phyloP scores from a whole-genome alignment of 176 grass and related monocot species.

The Juncus effusus region DNA sequence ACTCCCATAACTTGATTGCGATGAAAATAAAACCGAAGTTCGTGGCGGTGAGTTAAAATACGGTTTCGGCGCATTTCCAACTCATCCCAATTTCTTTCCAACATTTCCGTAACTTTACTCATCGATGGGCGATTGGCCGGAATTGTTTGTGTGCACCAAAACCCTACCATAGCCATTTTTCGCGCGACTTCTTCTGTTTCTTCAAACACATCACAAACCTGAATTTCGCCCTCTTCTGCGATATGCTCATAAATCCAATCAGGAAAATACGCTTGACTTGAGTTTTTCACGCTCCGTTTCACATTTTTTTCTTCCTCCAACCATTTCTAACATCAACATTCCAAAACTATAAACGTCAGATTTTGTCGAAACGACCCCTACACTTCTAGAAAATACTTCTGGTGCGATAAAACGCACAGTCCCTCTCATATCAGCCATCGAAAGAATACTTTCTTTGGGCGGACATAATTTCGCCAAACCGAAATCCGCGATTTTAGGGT shows the following conservation, averaged over 20 bases:
- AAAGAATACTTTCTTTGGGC: slow-evolving; percentile 37
- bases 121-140: slow-evolving; percentile 41
- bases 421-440: slow-evolving; percentile 40
- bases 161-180: slow-evolving; percentile 38
- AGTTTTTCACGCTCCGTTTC: neutral
- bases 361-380: slow-evolving; percentile 37
- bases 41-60: slow-evolving; percentile 28
- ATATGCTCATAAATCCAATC: slow-evolving; percentile 40
- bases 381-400: slow-evolving; percentile 51
- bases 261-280: slow-evolving; percentile 31
- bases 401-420: slow-evolving; percentile 56
- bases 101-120: slow-evolving; percentile 49
- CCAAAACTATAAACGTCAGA: slow-evolving; percentile 63
- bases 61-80: slow-evolving; percentile 37
- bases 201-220: neutral
- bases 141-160: slow-evolving; percentile 47
- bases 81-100: slow-evolving; percentile 38
- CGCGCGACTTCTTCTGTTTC: slow-evolving; percentile 25
- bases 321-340: slow-evolving; percentile 58
- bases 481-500: slow-evolving; percentile 62
- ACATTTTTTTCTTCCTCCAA: slow-evolving; percentile 27
- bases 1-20: too few species aligned
- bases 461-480: slow-evolving; percentile 53
- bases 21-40: neutral
- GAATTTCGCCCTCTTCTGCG: neutral